A percentile compares a stretch with the other conserved stretches of the same genome.
phyloP scores from a whole-genome alignment of 345 rosid species.

The Odontarrhena argentea region DNA sequence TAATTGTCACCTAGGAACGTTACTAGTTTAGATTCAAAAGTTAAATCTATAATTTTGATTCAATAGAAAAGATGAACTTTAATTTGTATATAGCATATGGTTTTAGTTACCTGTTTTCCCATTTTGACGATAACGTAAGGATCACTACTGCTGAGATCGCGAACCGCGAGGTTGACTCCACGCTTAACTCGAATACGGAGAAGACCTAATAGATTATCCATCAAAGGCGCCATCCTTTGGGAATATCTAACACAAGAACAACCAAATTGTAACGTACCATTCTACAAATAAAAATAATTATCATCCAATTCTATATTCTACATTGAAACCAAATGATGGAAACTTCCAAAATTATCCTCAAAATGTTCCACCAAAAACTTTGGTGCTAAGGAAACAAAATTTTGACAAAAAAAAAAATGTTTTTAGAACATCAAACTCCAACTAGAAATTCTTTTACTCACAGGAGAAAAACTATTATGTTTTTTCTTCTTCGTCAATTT shows the following conservation, averaged over 20 bases:
- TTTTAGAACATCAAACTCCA: too few species aligned
- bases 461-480: too few species aligned
- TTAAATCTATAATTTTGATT: too few species aligned
- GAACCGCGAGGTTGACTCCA: conserved; percentile 87
- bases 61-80: too few species aligned
- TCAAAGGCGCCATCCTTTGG: conserved; percentile 9
- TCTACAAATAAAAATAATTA: not conserved
- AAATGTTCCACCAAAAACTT: too few species aligned
- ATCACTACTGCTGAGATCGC: conserved; percentile 85
- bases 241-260: not conserved
- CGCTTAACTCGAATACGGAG: conserved; percentile 71
- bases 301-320: not conserved
- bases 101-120: conserved; percentile 63
- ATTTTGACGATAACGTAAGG: conserved; percentile 82
- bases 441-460: too few species aligned
- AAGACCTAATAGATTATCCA: conserved; percentile 71
- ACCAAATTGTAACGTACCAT: not conserved
- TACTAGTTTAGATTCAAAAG: not conserved
- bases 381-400: too few species aligned
- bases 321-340: not conserved
- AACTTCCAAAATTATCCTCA: too few species aligned
- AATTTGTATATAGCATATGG: not conserved
- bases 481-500: too few species aligned
- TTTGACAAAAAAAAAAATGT: too few species aligned
- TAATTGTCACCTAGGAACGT: not conserved